phyloP scores from a whole-genome alignment of 192 early-diverging fungal genomes.

The Gorgonomyces haynaldii region DNA sequence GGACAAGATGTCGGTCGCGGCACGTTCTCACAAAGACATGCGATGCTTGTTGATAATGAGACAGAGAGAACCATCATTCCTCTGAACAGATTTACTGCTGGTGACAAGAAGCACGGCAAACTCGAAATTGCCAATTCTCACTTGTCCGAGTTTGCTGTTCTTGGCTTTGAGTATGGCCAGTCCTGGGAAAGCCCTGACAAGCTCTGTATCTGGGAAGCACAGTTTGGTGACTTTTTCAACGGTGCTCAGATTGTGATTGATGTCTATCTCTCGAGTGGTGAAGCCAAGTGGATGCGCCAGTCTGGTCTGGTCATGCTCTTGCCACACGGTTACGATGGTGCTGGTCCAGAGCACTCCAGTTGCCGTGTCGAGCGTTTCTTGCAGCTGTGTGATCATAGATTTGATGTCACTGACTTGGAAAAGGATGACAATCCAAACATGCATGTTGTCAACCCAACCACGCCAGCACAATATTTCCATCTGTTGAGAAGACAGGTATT shows the following conservation, averaged over 20 bases:
- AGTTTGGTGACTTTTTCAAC: slow-evolving; percentile 98
- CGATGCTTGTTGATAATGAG: slow-evolving; percentile 88
- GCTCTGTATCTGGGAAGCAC: slow-evolving; percentile 93
- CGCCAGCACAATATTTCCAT: slow-evolving; percentile 93
- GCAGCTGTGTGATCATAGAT: slow-evolving; percentile 66
- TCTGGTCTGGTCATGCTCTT: slow-evolving; percentile 84
- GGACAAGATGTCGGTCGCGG: slow-evolving; percentile 97
- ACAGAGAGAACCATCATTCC: slow-evolving; percentile 79
- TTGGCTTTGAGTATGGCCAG: slow-evolving; percentile 93
- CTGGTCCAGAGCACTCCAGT: slow-evolving; percentile 89
- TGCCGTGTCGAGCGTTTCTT: slow-evolving; percentile 89
- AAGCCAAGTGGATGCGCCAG: slow-evolving; percentile 92
- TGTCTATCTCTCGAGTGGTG: slow-evolving; percentile 76
- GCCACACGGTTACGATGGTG: slow-evolving; percentile 92
- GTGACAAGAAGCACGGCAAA: slow-evolving; percentile 32
- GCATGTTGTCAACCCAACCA: slow-evolving; percentile 84
- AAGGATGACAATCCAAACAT: slow-evolving; percentile 74
- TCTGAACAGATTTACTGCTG: slow-evolving; percentile 45
- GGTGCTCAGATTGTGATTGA: slow-evolving; percentile 92
- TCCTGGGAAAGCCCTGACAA: slow-evolving; percentile 78
- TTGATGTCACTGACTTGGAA: slow-evolving; percentile 40
- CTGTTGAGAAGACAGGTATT: slow-evolving; percentile 76
- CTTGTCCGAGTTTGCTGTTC: slow-evolving; percentile 86
- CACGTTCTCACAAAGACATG: slow-evolving; percentile 94
- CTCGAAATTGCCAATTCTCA: slow-evolving; percentile 85